Evolutionary conservation across 192 early-diverging fungal genomes (phyloP), one percentile per base, ranked within the genome.

Genomic region (Backusella tuberculispora): DNA sequence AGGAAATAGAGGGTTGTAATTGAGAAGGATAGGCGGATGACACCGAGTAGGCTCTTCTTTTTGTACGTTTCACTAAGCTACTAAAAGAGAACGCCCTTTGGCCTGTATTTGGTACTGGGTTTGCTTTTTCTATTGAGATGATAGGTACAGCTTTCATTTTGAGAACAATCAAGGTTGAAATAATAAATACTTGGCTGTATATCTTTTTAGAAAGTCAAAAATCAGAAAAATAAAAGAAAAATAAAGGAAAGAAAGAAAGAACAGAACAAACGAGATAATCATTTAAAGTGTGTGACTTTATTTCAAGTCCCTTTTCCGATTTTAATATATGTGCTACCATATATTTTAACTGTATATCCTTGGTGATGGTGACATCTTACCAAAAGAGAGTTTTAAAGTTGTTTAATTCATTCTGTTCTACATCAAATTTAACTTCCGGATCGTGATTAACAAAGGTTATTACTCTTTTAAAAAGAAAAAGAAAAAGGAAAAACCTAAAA

Each of bases 1-100:
- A 44, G 0, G 72, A 47, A 5, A 72, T 40, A 45, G 64, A 38
- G 29, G 71, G 71, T 41, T 73, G 71, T 47, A 41, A 38, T 29
- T 26, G 68, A 6, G 76, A 67, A 47, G 77, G 77, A 40, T 80
- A 76, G 19, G 71, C 74, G 19, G 78, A 80, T 42, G 78, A 80
- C 0, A 76, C 74, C 5, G 78, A 80, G 24, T 80, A 80, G 1
- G 78, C 71, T 60, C 74, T 63, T 65, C 69, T 67, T 17, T 63
- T 67, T 34, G 78, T 69, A 34, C 64, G 72, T 34, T 64, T 56
- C 2, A 75, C 78, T 29, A 77, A n/a, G 26, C 43, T 46, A 4
- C 44, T 48, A 53, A 77, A 42, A 26, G 63, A 66, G 17, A 77
- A 77, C 2, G 70, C 71, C 13, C 76, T 63, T 24, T 71, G 70